These are phyloP conservation scores for Rhizoclosmatium globosum DNA, from an alignment of 192 early-diverging fungal genomes.

Conservation along the genomic window DNA sequence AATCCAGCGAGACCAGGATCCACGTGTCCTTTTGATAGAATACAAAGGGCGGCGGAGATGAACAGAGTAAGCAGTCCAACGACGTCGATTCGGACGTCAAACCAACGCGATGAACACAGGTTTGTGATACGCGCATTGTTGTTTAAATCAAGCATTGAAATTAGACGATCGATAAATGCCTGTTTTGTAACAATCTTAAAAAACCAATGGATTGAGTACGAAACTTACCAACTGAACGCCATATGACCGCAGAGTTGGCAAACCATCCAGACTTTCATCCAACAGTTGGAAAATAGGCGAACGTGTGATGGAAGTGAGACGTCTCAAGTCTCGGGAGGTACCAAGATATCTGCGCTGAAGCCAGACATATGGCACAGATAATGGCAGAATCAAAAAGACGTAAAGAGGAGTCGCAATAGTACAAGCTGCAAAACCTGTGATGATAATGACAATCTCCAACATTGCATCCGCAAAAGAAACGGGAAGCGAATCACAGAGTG, in stretches of 20 bases:
- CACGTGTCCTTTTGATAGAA: conserved; percentile 20
- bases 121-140: conserved; percentile 81
- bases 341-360: conserved; percentile 65
- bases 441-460: conserved; percentile 22
- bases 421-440: conserved; percentile 27
- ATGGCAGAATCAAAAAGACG: conserved; percentile 27
- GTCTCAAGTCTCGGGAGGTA: conserved; percentile 86
- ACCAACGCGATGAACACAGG: conserved; percentile 72
- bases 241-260: conserved; percentile 88
- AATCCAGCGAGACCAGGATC: conserved; percentile 31
- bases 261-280: conserved; percentile 77
- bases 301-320: conserved; percentile 79
- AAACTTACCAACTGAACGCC: conserved; percentile 62
- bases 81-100: conserved; percentile 79
- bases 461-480: conserved; percentile 26
- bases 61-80: conserved; percentile 75
- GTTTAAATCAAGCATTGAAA: conserved; percentile 72
- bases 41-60: conserved; percentile 77
- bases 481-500: conserved; percentile 27
- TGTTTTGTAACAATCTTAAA: background rate
- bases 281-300: conserved; percentile 75
- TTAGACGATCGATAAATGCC: conserved; percentile 75
- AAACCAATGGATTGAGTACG: background rate
- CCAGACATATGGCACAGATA: conserved; percentile 27
- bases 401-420: conserved; percentile 26